Evolutionary conservation across 2,329 filamentous ascomycete species (phyloP).

Genomic region (Colletotrichum sp.): DNA sequence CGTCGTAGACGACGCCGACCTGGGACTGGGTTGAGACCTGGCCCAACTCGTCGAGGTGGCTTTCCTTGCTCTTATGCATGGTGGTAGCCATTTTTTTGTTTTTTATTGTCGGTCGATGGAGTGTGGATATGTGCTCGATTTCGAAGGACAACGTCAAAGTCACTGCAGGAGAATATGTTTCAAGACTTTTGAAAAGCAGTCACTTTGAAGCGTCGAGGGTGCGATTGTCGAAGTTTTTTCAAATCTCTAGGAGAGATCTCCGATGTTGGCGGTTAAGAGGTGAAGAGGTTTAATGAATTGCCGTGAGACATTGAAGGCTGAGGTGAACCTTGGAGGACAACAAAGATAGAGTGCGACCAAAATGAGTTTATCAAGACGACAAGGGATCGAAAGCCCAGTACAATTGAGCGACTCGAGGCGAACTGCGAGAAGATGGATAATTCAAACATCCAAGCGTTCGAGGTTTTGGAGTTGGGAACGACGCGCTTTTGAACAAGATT

Average conservation of each 20-base stretch:
- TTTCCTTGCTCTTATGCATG: constrained; percentile 7
- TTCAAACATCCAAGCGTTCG: neutral
- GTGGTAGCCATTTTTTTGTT: neutral
- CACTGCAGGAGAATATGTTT: neutral
- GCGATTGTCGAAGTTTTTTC: neutral
- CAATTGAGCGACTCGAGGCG: neutral
- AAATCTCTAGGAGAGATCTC: neutral
- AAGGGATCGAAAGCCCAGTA: neutral
- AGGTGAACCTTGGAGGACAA: neutral
- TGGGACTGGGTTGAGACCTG: neutral
- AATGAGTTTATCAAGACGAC: neutral
- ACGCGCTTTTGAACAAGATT: constrained; percentile 16
- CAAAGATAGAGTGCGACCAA: neutral
- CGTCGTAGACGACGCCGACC: constrained; percentile 6
- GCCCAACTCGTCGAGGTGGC: constrained; percentile 2
- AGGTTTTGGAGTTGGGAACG: neutral
- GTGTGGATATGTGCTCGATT: neutral
- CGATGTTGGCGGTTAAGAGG: neutral
- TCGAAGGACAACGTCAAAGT: neutral
- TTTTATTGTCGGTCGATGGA: neutral
- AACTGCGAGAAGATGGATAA: neutral
- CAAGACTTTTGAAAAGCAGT: neutral
- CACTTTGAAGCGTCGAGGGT: neutral
- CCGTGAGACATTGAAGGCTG: neutral
- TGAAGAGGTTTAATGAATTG: neutral